Base-by-base conservation (phyloP, 2,329 filamentous ascomycete genomes). In the Teratosphaeria epicoccoides region DNA sequence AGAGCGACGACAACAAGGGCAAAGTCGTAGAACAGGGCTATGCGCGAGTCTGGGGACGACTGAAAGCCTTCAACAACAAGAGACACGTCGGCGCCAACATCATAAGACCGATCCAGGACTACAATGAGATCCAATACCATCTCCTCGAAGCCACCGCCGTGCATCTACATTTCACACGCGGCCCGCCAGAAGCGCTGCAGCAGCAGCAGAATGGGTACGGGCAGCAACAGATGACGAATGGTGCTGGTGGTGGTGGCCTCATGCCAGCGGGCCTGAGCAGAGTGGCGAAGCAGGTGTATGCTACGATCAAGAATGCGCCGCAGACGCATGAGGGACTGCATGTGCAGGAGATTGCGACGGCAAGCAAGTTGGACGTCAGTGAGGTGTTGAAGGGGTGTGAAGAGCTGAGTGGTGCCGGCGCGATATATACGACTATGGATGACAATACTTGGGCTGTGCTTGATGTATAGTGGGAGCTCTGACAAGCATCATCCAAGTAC, bases 71-170 rank as follows among this genome's bases (percentile, higher is more conserved):
- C 73, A 84, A 85, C 67, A 85, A 85, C 70, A 93, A 90, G 74
- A 80, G 84, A 56, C 85, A 89, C 68, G 78, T 98, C 50, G 83
- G 80, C 56, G 85, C 88, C 43, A 84, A 90, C 69, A 81, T 87
- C 62, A 83, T 98, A 57, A 84, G 89, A 50, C 83, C 86, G 3
- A 75, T 97, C 50, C 74, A 78, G 51, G 87, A 96, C 69, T 85
- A 85, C 73, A 95, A 98, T 73, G 93, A 98, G 76, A 80, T 97
- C 67, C 85, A 85, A 66, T 95, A 88, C 68, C 93, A 97, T 71
- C 72, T 96, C 58, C 81, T 98, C 49, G 91, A 98, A 73, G 85
- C 88, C 24, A 87, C 89, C 5, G 87, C 85, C 52, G 85, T 94
- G 47, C 93, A 98, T 72, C 75, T 98, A 48, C 84, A 84, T 71